Evolutionary conservation across 768 basidiomycete genomes (phyloP).

Genomic region (Boletus coccyginus): DNA sequence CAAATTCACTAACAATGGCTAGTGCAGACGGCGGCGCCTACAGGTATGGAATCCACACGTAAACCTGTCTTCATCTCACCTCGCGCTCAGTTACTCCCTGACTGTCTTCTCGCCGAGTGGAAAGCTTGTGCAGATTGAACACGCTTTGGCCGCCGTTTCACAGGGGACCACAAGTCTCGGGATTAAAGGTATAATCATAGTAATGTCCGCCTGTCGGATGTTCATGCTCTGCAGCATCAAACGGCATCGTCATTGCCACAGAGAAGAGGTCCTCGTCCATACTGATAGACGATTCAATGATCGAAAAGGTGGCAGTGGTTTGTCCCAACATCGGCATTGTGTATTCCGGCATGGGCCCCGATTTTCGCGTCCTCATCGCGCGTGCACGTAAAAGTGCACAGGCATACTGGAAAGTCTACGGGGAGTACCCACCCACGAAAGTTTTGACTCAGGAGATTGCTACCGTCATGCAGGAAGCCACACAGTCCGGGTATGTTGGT

Average conservation of each 20-base stretch:
- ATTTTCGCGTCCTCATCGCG: constrained; percentile 91
- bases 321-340: constrained; percentile 99
- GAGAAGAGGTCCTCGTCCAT: constrained; percentile 99
- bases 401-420: constrained; percentile 99
- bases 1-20: constrained; percentile 52
- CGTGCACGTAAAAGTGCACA: constrained; percentile 98
- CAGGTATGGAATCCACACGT: constrained; percentile 43
- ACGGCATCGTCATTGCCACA: constrained; percentile 98
- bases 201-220: constrained; percentile 25
- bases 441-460: constrained; percentile 97
- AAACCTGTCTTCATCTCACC: constrained; percentile 21
- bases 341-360: constrained; percentile 99
- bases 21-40: constrained; percentile 81
- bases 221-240: constrained; percentile 66
- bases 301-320: constrained; percentile 95
- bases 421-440: constrained; percentile 96
- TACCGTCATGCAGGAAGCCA: constrained; percentile 98
- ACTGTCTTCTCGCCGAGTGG: constrained; percentile 99
- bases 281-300: constrained; percentile 95
- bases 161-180: constrained; percentile 96
- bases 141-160: constrained; percentile 94
- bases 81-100: constrained; percentile 79
- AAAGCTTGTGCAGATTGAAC: constrained; percentile 99
- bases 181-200: constrained; percentile 76
- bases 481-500: constrained; percentile 85